These are phyloP conservation scores for Nephelium lappaceum DNA, from an alignment of 345 rosid species.

Conservation along the genomic window DNA sequence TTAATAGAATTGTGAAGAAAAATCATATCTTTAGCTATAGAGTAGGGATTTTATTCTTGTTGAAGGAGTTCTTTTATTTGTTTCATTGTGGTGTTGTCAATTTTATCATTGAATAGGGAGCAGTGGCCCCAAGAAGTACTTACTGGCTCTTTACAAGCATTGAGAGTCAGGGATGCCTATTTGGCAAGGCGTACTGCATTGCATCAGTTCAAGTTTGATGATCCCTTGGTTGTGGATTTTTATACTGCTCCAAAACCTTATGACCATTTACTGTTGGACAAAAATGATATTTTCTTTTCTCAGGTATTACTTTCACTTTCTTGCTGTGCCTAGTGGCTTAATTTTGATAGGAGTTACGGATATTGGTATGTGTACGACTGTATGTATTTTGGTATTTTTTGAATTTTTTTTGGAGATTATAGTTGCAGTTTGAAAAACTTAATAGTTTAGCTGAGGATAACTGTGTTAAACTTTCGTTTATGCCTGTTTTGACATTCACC, in stretches of 20 bases:
- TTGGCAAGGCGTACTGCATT: slow-evolving; percentile 45
- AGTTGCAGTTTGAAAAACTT: background rate
- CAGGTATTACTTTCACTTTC: slow-evolving; percentile 38
- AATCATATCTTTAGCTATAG: background rate
- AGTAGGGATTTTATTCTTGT: background rate
- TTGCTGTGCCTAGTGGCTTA: background rate
- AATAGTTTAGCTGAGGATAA: background rate
- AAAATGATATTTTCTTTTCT: slow-evolving; percentile 41
- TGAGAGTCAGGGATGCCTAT: slow-evolving; percentile 53
- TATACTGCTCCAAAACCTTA: slow-evolving; percentile 26
- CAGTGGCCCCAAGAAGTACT: slow-evolving; percentile 46
- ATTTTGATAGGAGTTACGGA: background rate
- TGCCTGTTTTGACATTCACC: background rate
- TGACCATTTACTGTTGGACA: slow-evolving; percentile 43
- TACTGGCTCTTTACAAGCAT: slow-evolving; percentile 13
- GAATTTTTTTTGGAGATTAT: background rate
- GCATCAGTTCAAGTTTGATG: slow-evolving; percentile 55
- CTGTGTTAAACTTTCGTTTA: background rate
- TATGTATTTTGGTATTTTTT: background rate
- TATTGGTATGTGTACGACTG: background rate
- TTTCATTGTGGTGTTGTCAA: background rate
- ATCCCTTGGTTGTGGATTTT: slow-evolving; percentile 41
- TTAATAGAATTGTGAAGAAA: background rate
- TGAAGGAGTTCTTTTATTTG: background rate
- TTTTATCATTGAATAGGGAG: slow-evolving; percentile 33